Conservation (phyloP, 306 rosid species). For the Calophaca sinica region DNA sequence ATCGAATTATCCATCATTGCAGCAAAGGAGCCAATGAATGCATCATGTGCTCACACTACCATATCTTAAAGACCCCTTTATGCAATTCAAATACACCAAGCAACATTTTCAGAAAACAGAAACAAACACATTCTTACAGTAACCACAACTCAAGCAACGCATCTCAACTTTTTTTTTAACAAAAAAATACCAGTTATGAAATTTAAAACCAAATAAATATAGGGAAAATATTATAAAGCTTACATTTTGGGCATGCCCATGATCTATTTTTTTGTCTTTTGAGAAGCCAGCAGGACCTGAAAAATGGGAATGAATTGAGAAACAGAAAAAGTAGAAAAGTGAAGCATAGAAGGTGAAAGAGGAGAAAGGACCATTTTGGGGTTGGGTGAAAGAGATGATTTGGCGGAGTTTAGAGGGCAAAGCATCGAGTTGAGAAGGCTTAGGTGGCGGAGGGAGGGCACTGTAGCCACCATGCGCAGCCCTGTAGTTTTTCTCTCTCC, state of each 20-base stretch:
- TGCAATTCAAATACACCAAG: not conserved
- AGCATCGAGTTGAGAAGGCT: conserved; percentile 60
- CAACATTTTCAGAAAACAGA: conserved; percentile 15
- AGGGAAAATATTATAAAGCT: no score
- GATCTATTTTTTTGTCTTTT: conserved; percentile 27
- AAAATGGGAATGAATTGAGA: conserved; percentile 31
- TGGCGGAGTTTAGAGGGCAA: conserved; percentile 80
- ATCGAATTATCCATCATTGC: not conserved
- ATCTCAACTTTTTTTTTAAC: not conserved
- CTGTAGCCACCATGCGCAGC: conserved; percentile 81
- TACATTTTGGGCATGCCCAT: conserved; percentile 29
- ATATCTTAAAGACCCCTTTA: not conserved
- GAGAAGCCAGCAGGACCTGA: conserved; percentile 54
- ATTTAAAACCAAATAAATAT: not conserved
- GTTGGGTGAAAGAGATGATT: conserved; percentile 64
- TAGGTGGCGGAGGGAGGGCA: conserved; percentile 92
- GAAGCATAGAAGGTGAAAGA: not conserved
- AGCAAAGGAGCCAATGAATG: conserved; percentile 8
- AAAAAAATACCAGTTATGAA: not conserved
- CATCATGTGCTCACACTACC: conserved; percentile 1
- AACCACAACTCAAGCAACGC: conserved; percentile 6
- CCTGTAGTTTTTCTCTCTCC: conserved; percentile 87
- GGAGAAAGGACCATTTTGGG: conserved; percentile 53
- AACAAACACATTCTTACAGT: not conserved
- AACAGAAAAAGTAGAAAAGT: conserved; percentile 9